These are phyloP conservation scores for Hanseniaspora pseudoguilliermondii DNA, from an alignment of 805 yeast species.

Conservation along the genomic window DNA sequence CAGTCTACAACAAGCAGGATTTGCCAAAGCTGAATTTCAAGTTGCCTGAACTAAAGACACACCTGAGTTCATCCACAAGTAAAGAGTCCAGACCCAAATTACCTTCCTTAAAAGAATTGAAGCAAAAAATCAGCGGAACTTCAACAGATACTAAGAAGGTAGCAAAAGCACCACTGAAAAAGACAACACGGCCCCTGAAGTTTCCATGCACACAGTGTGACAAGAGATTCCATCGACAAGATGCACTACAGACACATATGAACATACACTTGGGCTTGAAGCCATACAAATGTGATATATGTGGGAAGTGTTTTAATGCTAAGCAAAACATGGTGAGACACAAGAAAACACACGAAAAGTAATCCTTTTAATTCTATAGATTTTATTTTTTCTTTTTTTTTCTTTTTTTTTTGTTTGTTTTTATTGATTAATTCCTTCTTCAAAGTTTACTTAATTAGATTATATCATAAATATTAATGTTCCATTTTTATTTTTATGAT, in stretches of 20 bases:
- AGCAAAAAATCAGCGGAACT: not conserved
- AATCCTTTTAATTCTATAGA: not conserved
- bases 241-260: conserved; percentile 10
- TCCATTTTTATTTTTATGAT: no score
- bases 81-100: not conserved
- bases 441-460: no score
- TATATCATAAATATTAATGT: no score
- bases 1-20: not conserved
- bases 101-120: not conserved
- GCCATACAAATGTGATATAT: not conserved
- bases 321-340: conserved; percentile 11
- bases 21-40: not conserved
- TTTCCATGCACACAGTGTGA: conserved; percentile 1
- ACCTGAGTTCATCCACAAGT: no score
- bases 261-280: conserved; percentile 10
- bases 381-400: not conserved
- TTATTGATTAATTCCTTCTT: no score
- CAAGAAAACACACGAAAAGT: not conserved
- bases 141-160: not conserved
- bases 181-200: not conserved
- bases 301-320: conserved; percentile 2
- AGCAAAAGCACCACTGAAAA: not conserved
- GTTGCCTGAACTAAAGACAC: not conserved
- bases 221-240: conserved; percentile 3
- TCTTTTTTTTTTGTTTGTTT: not conserved